These are phyloP conservation scores for Colletotrichum scovillei DNA, from an alignment of 2,329 filamentous ascomycete species.

Conservation along the genomic window DNA sequence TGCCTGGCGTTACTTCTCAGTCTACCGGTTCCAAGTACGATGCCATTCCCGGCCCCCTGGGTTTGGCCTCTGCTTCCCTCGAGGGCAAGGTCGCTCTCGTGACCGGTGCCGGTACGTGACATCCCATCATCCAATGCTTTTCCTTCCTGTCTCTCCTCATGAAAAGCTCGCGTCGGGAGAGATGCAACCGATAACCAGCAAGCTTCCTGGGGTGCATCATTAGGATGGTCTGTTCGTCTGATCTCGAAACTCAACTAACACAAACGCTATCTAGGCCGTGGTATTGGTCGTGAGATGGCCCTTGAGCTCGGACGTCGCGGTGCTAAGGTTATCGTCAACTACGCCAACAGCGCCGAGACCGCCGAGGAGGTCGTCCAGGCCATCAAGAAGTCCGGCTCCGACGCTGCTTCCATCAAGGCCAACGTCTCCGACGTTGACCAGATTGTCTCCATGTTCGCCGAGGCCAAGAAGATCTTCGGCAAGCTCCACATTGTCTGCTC, in stretches of 20 bases:
- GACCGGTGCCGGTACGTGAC: constrained; percentile 68
- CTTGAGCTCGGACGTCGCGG: constrained; percentile 67
- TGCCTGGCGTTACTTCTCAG: constrained; percentile 45
- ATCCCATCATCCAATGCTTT: not conserved
- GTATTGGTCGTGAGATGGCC: constrained; percentile 70
- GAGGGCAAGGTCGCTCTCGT: constrained; percentile 88
- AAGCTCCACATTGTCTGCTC: constrained; percentile 77
- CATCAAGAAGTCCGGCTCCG: constrained; percentile 66
- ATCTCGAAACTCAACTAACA: not conserved
- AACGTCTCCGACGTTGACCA: constrained; percentile 74
- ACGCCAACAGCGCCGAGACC: constrained; percentile 65
- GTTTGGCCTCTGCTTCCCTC: constrained; percentile 66
- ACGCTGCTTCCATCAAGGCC: constrained; percentile 74
- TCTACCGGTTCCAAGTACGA: constrained; percentile 47
- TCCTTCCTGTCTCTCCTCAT: not conserved
- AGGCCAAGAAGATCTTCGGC: constrained; percentile 72
- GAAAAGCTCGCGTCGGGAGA: not conserved
- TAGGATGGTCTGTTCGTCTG: constrained; percentile 17
- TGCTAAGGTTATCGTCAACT: constrained; percentile 69
- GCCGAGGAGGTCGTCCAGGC: constrained; percentile 65
- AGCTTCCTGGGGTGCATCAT: constrained; percentile 3
- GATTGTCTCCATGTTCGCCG: constrained; percentile 71
- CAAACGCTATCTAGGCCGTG: constrained; percentile 54
- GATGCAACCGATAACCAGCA: not conserved
- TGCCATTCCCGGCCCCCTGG: constrained; percentile 51